These are phyloP conservation scores for Fusarium ramigenum DNA, from an alignment of 2,329 filamentous ascomycete species.

Conservation along the genomic window DNA sequence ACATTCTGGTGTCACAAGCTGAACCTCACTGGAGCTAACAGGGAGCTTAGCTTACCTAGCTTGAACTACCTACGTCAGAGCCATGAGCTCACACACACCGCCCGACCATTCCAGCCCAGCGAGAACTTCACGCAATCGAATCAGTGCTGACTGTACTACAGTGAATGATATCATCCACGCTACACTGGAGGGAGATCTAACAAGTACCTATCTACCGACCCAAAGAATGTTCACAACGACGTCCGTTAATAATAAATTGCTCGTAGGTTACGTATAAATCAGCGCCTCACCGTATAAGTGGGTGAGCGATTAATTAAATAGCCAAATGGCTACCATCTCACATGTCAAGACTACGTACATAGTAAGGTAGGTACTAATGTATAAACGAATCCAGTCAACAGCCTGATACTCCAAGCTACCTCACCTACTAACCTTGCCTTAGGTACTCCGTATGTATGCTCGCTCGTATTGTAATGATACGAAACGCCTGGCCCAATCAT, in stretches of 20 bases:
- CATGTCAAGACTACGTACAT: neutral
- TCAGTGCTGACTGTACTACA: conserved; percentile 11
- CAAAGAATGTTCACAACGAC: neutral
- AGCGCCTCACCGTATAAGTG: neutral
- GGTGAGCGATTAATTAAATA: neutral
- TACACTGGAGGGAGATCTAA: neutral
- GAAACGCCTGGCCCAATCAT: neutral
- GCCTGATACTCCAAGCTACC: neutral
- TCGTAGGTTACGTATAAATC: neutral
- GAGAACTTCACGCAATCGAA: neutral
- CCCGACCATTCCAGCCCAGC: conserved; percentile 6
- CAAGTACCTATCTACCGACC: neutral
- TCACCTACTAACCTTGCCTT: neutral
- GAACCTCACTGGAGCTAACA: neutral
- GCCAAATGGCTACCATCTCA: neutral
- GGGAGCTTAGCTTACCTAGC: neutral
- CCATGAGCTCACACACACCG: conserved; percentile 5
- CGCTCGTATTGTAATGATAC: neutral
- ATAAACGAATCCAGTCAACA: neutral
- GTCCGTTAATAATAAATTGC: too few relatives aligned
- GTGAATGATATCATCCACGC: conserved; percentile 21
- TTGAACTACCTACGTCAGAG: conserved; percentile 26
- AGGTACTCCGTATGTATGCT: neutral
- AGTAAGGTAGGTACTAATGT: neutral
- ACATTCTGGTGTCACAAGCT: neutral